These are phyloP conservation scores for Fistulinella cinereoalba DNA, from an alignment of 1,284 basidiomycete species.

Conservation along the genomic window DNA sequence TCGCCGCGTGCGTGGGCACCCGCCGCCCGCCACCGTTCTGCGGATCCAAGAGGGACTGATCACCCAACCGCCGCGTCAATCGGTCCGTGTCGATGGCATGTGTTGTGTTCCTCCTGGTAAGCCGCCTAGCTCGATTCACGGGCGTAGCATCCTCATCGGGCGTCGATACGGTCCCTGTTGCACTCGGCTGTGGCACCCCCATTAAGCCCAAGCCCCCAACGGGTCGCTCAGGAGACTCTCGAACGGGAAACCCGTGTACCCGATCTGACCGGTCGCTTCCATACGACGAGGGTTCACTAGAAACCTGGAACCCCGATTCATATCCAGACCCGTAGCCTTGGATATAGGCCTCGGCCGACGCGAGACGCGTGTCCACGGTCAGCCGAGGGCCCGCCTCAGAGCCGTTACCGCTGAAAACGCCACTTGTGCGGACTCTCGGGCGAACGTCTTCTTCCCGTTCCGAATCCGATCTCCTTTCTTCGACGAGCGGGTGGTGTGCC, in stretches of 20 bases:
- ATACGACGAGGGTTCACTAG: constrained; percentile 22
- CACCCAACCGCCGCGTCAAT: constrained; percentile 15
- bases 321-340: constrained; percentile 32
- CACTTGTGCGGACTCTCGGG: constrained; percentile 12
- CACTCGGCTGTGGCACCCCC: constrained; percentile 23
- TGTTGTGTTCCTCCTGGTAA: constrained; percentile 28
- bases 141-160: constrained; percentile 30
- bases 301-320: constrained; percentile 23
- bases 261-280: constrained; percentile 22
- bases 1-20: constrained; percentile 14
- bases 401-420: neutral
- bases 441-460: constrained; percentile 21
- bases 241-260: constrained; percentile 25
- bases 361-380: constrained; percentile 17
- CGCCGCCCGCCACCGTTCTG: constrained; percentile 17
- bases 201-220: constrained; percentile 25
- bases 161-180: constrained; percentile 27
- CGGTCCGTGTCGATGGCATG: constrained; percentile 20
- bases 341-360: constrained; percentile 31
- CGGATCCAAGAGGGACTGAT: constrained; percentile 9
- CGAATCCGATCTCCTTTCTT: constrained; percentile 32
- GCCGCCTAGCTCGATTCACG: constrained; percentile 17
- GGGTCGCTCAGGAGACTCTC: constrained; percentile 28
- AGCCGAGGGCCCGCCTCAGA: constrained; percentile 4
- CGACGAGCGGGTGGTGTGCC: constrained; percentile 30